These are phyloP conservation scores for Stropharia rugosoannulata DNA, from an alignment of 768 basidiomycete genomes.

Conservation along the genomic window DNA sequence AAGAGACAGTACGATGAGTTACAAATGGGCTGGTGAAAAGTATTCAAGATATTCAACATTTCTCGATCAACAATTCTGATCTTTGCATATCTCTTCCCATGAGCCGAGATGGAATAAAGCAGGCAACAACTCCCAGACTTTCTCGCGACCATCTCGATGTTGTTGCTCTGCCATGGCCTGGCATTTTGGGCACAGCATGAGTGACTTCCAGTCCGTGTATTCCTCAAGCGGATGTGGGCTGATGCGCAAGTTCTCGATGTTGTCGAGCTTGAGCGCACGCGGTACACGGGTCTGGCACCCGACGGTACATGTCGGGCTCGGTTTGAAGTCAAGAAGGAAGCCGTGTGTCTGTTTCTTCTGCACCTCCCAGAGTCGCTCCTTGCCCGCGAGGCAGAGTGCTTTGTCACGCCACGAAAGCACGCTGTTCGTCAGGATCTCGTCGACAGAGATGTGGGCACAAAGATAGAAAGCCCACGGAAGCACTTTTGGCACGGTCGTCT, in stretches of 20 bases:
- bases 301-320: conserved; percentile 25
- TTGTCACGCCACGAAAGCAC: conserved; percentile 41
- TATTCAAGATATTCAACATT: too few species aligned
- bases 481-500: conserved; percentile 37
- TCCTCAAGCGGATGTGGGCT: conserved; percentile 38
- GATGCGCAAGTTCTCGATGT: conserved; percentile 31
- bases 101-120: conserved; percentile 34
- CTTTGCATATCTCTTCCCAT: conserved; percentile 36
- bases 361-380: conserved; percentile 37
- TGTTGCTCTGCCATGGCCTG: conserved; percentile 25
- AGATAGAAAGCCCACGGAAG: conserved; percentile 48
- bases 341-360: conserved; percentile 36
- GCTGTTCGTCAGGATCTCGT: conserved; percentile 31
- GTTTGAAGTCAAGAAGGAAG: conserved; percentile 36
- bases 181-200: conserved; percentile 33
- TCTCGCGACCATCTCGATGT: conserved; percentile 33
- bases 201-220: conserved; percentile 31
- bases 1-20: too few species aligned
- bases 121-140: conserved; percentile 37
- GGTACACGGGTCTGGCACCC: conserved; percentile 26
- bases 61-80: conserved; percentile 33
- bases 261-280: conserved; percentile 22
- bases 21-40: neutral
- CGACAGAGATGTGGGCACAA: conserved; percentile 36
- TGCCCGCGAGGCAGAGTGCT: conserved; percentile 39